Evolutionary conservation across 2,329 filamentous ascomycete genomes (phyloP), one percentile per base, ranked within the genome.

Genomic region (Fusarium sp.): DNA sequence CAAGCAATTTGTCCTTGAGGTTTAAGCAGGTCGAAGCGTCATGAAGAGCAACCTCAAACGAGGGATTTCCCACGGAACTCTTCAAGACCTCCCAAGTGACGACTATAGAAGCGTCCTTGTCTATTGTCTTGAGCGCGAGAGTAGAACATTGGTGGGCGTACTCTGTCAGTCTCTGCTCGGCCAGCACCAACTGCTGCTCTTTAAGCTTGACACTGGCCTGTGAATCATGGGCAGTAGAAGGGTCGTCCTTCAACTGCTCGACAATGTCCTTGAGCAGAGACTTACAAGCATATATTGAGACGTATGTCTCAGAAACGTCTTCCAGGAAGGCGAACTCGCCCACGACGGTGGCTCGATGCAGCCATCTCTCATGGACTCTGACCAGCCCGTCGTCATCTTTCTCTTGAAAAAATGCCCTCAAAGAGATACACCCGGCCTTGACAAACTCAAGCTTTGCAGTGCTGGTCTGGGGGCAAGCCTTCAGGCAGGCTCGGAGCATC

Each of bases 301-400:
- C 7, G 27, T 72, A 53, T 4, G 2, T 4, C 17, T 62, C n/a
- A 5, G 20, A 16, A 8, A 62, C 31, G 5, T 44, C 24, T 9
- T 59, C 3, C 5, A 20, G 16, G 31, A 72, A 27, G 4, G 20
- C 53, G 33, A 67, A 40, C 27, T 44, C 31, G 3, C 38, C 11
- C 5, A 8, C 35, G 12, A 53, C 24, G 11, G 33, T 36, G 20
- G 6, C 14, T 4, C 4, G 20, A 33, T 27, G 31, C 4, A 73
- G 57, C 71, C 71, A 73, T 27, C 31, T 46, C 51, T 72, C n/a
- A 22, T 66, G 51, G 14, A 73, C 24, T 17, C 61, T 60, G 60
- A 61, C 46, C 14, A 60, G n/a, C 12, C 46, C 11, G 14, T 17
- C 46, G 5, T 60, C 46, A 3, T 60, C 46, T 2, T 24, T 35